Percentiles rank a stretch among this genome's conserved stretches.
These are phyloP conservation scores for Leccinellum albellum DNA, from an alignment of 768 basidiomycete genomes.

Conservation along the genomic window DNA sequence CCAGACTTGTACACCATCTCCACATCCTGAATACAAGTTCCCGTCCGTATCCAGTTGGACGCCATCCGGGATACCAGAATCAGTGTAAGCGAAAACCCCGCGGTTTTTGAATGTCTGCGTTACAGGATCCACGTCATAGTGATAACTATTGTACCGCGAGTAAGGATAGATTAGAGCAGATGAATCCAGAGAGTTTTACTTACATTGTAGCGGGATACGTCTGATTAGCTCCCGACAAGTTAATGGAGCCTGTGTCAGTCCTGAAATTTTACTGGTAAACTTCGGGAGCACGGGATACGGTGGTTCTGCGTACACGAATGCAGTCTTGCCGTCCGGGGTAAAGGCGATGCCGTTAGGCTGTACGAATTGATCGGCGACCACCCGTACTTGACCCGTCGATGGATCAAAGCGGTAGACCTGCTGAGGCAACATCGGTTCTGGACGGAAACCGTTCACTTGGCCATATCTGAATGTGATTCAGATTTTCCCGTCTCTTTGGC, in stretches of 20 bases:
- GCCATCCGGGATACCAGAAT: constrained; percentile 66
- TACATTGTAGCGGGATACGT: constrained; percentile 70
- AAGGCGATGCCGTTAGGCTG: background rate
- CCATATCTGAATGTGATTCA: constrained; percentile 47
- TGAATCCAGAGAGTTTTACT: constrained; percentile 17
- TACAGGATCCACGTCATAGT: constrained; percentile 59
- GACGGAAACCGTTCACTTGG: constrained; percentile 62
- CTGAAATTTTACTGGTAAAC: constrained; percentile 20
- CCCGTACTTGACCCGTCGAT: constrained; percentile 56
- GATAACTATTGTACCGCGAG: constrained; percentile 44
- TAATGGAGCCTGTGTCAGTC: constrained; percentile 33
- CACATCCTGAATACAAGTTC: constrained; percentile 65
- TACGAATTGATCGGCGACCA: constrained; percentile 73
- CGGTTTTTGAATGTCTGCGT: constrained; percentile 55
- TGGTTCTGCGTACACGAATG: background rate
- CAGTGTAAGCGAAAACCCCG: constrained; percentile 63
- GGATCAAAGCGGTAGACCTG: constrained; percentile 42
- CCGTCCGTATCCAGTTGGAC: constrained; percentile 59
- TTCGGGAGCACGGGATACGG: background rate
- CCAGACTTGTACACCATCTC: constrained; percentile 70
- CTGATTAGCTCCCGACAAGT: constrained; percentile 46
- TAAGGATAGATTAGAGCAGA: background rate
- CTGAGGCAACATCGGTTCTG: constrained; percentile 46
- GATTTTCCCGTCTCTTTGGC: no score
- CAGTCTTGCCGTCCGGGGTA: background rate